phyloP scores from a whole-genome alignment of 257 asterid genomes.

The Solanum sparsipilum region DNA sequence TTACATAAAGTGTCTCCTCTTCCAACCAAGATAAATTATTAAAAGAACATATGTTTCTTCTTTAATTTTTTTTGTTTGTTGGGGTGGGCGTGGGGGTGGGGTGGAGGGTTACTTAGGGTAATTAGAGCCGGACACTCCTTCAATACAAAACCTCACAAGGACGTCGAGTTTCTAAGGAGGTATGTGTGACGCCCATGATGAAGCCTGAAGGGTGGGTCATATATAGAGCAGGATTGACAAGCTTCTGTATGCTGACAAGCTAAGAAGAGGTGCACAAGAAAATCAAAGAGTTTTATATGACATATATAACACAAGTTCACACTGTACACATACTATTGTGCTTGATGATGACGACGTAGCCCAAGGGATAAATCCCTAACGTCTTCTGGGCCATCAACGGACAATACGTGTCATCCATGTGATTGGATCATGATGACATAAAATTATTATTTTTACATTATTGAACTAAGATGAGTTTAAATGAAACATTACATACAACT shows the following conservation, averaged over 20 bases:
- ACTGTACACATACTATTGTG: neutral
- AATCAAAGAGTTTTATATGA: neutral
- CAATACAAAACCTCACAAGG: neutral
- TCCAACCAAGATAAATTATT: neutral
- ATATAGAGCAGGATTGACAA: neutral
- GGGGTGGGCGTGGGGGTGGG: neutral
- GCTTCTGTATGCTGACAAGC: neutral
- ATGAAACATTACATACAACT: neutral
- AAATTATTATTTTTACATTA: neutral
- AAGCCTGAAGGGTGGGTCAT: neutral
- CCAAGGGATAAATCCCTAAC: neutral
- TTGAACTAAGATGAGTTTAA: neutral
- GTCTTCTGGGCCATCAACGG: neutral
- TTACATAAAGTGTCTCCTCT: neutral
- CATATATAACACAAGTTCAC: neutral
- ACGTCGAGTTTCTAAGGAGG: neutral
- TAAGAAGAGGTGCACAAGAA: neutral
- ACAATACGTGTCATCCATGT: neutral
- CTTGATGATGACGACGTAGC: neutral
- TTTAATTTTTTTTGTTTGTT: neutral
- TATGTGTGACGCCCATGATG: neutral
- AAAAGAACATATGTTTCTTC: neutral
- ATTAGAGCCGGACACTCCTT: neutral
- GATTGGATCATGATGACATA: neutral
- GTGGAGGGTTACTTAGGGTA: neutral